Percentiles rank a stretch among this genome's conserved stretches.
Conservation (phyloP, 371 early-diverging fungal genomes). For the Saksenaea oblongispora region DNA sequence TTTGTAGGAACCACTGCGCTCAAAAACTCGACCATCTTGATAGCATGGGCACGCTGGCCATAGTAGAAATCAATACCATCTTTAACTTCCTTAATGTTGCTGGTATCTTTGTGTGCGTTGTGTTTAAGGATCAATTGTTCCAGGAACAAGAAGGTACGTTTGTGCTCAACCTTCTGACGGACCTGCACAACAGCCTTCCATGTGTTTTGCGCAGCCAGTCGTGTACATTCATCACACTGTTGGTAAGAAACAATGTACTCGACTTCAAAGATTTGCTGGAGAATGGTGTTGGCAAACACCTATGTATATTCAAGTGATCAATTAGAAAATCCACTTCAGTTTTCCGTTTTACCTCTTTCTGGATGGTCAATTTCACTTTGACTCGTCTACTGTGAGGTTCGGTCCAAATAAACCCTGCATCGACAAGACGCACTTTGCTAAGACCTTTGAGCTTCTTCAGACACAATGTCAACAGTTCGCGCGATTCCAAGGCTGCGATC, state of each 20-base stretch:
- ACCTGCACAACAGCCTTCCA: conserved; percentile 99
- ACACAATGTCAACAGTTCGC: conserved; percentile 94
- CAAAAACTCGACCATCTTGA: conserved; percentile 97
- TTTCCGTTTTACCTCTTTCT: conserved; percentile 78
- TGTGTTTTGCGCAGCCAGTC: conserved; percentile 97
- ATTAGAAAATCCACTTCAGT: neutral
- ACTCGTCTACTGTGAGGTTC: conserved; percentile 96
- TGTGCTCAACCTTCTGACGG: conserved; percentile 97
- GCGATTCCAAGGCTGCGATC: conserved; percentile 84
- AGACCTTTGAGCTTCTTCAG: conserved; percentile 93
- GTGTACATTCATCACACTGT: conserved; percentile 98
- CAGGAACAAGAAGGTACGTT: conserved; percentile 97
- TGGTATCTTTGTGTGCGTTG: conserved; percentile 94
- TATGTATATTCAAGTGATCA: conserved; percentile 8
- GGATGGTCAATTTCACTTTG: conserved; percentile 96
- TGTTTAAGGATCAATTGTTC: conserved; percentile 99
- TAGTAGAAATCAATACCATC: conserved; percentile 99
- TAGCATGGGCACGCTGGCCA: conserved; percentile 87
- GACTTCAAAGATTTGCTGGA: conserved; percentile 97
- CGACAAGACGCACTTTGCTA: conserved; percentile 91
- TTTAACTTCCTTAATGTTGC: conserved; percentile 96
- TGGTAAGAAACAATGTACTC: conserved; percentile 91
- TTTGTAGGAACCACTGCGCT: conserved; percentile 83
- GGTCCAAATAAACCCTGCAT: conserved; percentile 99
- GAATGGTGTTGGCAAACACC: conserved; percentile 91